Evolutionary conservation across 495 filamentous ascomycete species (phyloP), one percentile per base, ranked within the genome.

Genomic region (Trichocladium antarcticum): DNA sequence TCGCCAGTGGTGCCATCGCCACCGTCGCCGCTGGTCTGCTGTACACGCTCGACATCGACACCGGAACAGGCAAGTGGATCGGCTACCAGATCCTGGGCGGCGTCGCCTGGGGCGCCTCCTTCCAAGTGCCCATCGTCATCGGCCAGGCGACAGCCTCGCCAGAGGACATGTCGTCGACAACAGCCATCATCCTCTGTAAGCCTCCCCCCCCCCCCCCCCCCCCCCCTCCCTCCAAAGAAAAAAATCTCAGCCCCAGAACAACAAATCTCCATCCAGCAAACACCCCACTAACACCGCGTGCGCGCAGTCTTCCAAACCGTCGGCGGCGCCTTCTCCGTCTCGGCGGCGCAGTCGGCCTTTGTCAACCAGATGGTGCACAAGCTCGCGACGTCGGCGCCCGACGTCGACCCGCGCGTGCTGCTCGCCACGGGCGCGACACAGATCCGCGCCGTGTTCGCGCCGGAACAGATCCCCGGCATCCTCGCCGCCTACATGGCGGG

Each of bases 11-110:
- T 0, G 68, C 80, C 22, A 39, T 92, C 24, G 64, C 75, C 32
- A 69, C 83, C 20, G 66, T 80, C 37, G 73, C 69, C 11, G 61
- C 64, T 14, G 77, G 77, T 3, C 59, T 82, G 28, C 51, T 77
- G 16, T 72, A 73, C 16, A 76, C 72, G 11, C 65, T 75, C 7
- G 58, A 60, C 5, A 69, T 70, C 2, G 37, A 51, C 3, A 78
- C 74, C 11, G 42, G 62, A 5, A 50, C 58, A 1, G 67, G 62
- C 19, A 60, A 73, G 63, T 81, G 77, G 75, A 63, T 79, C 24
- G 77, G 78, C 11, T 82, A 79, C 52, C 77, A 81, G 53, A 71
- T 80, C 24, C 56, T 84, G 6, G 64, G 67, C 6, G 78, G 79
- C 11, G 51, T 66, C 14, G 74, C 74, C n/a, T 70, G 70, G 37